A percentile compares a stretch with the other conserved stretches of the same genome.
Conservation (phyloP, 1,284 basidiomycete genomes). For the Nidula niveotomentosa region DNA sequence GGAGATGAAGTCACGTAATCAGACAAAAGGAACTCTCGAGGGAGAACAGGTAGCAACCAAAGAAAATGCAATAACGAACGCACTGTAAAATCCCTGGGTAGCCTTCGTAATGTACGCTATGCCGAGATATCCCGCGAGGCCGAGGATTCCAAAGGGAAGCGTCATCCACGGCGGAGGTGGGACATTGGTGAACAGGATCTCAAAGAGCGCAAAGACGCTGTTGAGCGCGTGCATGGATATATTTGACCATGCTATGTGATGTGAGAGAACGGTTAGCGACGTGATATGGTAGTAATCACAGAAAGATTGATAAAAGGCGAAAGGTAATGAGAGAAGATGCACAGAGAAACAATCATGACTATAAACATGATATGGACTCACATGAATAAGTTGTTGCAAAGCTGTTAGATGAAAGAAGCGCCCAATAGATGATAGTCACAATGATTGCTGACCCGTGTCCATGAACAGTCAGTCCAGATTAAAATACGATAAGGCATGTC, state of each 20-base stretch:
- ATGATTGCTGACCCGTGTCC: conserved; percentile 48
- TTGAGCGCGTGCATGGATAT: conserved; percentile 67
- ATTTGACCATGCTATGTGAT: conserved; percentile 50
- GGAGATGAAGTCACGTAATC: too few species aligned
- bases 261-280: background rate
- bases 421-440: conserved; percentile 70
- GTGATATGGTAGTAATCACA: conserved; percentile 15
- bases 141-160: conserved; percentile 42
- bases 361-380: too few species aligned
- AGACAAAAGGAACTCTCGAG: too few species aligned
- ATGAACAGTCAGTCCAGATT: background rate
- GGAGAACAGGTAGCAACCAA: too few species aligned
- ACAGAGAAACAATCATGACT: too few species aligned
- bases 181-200: conserved; percentile 54
- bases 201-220: conserved; percentile 52
- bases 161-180: conserved; percentile 55
- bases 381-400: conserved; percentile 37
- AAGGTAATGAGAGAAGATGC: too few species aligned
- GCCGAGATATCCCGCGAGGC: conserved; percentile 59
- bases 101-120: conserved; percentile 64
- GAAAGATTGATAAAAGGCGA: too few species aligned
- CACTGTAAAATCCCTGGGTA: conserved; percentile 64
- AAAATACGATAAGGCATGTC: background rate
- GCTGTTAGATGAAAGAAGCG: conserved; percentile 44
- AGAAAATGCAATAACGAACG: too few species aligned